phyloP scores from a whole-genome alignment of 352 stramenopile genomes.

The Phytophthora fragariae region DNA sequence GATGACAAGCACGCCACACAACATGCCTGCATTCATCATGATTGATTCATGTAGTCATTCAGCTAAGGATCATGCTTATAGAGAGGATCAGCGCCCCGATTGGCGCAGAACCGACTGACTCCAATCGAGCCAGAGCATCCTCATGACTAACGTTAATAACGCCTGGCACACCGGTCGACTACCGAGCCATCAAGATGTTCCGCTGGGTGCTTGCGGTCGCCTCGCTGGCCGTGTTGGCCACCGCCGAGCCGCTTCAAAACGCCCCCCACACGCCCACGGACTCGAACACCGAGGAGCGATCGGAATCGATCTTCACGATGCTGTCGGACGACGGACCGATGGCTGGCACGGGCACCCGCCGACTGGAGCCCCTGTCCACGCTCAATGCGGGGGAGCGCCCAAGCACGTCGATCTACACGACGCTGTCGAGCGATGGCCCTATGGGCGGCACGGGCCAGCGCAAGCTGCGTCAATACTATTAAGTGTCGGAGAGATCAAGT shows the following conservation, averaged over 20 bases:
- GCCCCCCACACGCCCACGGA: constrained; percentile 42
- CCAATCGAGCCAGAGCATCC: constrained; percentile 9
- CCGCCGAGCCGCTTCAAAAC: constrained; percentile 17
- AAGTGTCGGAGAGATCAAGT: background rate
- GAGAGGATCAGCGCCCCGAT: background rate
- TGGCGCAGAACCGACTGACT: background rate
- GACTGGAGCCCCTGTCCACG: constrained; percentile 9
- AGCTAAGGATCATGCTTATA: background rate
- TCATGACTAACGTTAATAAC: background rate
- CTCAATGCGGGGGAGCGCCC: constrained; percentile 23
- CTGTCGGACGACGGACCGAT: constrained; percentile 44
- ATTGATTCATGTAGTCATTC: too few relatives aligned
- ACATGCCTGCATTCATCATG: too few relatives aligned
- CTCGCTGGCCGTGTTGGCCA: constrained; percentile 4
- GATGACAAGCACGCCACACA: background rate
- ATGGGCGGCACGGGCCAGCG: constrained; percentile 37
- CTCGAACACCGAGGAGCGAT: constrained; percentile 41
- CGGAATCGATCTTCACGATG: constrained; percentile 42
- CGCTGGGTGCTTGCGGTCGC: constrained; percentile 13
- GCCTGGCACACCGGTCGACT: constrained; percentile 4
- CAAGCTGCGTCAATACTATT: constrained; percentile 25
- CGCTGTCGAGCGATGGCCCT: constrained; percentile 37
- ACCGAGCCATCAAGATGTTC: constrained; percentile 19
- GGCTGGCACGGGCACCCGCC: constrained; percentile 27
- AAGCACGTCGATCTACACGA: constrained; percentile 39